Base-by-base conservation (phyloP, 768 basidiomycete species). In the Lentinus tigrinus region DNA sequence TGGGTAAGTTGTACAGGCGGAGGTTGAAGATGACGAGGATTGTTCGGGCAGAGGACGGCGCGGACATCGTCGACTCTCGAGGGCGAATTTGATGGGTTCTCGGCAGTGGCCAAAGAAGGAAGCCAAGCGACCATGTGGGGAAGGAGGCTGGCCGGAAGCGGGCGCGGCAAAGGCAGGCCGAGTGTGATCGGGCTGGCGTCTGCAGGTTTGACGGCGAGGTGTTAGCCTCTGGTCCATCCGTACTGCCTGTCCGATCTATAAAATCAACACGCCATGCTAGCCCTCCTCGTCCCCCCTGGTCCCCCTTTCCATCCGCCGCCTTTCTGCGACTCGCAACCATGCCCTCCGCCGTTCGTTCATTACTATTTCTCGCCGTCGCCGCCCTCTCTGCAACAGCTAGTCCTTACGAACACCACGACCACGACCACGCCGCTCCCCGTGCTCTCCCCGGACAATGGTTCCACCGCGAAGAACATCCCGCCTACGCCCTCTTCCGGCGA, bases 401-500 rank as follows among this genome's bases (percentile, higher is more conserved):
- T 53, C 52, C 62, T n/a, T 59, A 60, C 31, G 47, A 57, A 44
- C 62, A 67, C 48, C 56, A 65, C 38, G 65, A 56, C 14, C 65
- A 65, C 57, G 52, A 60, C 26, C 66, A 70, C 54, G 38, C 56
- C 4, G 60, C 65, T 49, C 52, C 34, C 56, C 59, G 52, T 27
- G 64, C 57, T 37, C 65, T 72, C 14, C 73, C 74, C 14, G 65
- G 58, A 57, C 62, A 51, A 36, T 93, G 91, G 91, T 84, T 81
- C 67, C 91, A 91, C 51, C 67, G 72, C 43, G 67, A 76, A 16
- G 79, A 78, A 62, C 88, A 91, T 65, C 83, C 82, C 3, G 83
- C 78, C 9, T 77, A 88, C 67, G 53, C 64, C 44, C 76, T 93
- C 48, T 93, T 92, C 73, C 79, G 75, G 65, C 85, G 89, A 43